phyloP scores from a whole-genome alignment of 2,329 filamentous ascomycete species.

The Orbilia brochopaga region DNA sequence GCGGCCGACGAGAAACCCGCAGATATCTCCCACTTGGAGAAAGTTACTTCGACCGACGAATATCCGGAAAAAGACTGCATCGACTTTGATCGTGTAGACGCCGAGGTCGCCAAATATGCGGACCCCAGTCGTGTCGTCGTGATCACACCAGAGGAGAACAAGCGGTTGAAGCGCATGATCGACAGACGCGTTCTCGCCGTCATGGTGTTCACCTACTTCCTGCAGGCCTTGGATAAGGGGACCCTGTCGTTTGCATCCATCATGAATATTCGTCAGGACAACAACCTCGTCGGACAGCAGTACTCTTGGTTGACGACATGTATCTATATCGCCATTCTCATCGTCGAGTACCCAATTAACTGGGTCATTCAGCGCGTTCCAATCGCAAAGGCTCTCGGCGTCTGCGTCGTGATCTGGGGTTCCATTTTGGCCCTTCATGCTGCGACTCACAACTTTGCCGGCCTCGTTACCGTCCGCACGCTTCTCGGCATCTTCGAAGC shows the following conservation, averaged over 20 bases:
- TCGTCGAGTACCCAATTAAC: slow-evolving; percentile 76
- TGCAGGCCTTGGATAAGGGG: slow-evolving; percentile 73
- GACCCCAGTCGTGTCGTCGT: slow-evolving; percentile 62
- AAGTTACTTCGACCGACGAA: slow-evolving; percentile 57
- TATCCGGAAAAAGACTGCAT: slow-evolving; percentile 61
- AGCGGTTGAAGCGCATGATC: slow-evolving; percentile 68
- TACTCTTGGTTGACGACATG: slow-evolving; percentile 76
- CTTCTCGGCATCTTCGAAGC: slow-evolving; percentile 75
- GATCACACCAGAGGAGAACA: slow-evolving; percentile 68
- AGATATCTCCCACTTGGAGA: slow-evolving; percentile 61
- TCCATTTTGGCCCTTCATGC: slow-evolving; percentile 67
- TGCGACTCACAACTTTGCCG: slow-evolving; percentile 67
- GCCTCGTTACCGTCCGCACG: slow-evolving; percentile 68
- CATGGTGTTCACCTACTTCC: slow-evolving; percentile 76
- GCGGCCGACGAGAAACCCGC: slow-evolving; percentile 31
- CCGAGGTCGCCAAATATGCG: slow-evolving; percentile 74
- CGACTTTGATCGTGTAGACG: slow-evolving; percentile 69
- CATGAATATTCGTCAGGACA: slow-evolving; percentile 65
- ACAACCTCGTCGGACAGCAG: slow-evolving; percentile 52
- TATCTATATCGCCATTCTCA: slow-evolving; percentile 74
- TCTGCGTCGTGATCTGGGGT: slow-evolving; percentile 71
- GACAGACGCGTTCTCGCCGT: slow-evolving; percentile 71
- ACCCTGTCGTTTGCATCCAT: slow-evolving; percentile 69
- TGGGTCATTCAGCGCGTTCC: slow-evolving; percentile 69
- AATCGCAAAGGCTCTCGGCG: slow-evolving; percentile 70